Conservation (phyloP, 805 yeast genomes). For the Candida schatavii region DNA sequence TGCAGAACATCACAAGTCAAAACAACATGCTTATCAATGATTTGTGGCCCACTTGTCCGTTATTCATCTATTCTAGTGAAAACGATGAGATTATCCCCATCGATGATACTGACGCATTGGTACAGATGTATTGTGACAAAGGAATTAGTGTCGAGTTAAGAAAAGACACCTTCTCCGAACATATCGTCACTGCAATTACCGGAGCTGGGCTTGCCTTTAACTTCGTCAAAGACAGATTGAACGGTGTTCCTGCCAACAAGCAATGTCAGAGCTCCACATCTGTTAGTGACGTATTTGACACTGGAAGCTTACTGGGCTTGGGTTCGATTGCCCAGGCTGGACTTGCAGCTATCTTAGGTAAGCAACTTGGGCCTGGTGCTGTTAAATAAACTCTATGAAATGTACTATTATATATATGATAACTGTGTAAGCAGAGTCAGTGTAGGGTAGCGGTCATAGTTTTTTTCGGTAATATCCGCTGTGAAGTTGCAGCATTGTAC, state of each 20-base stretch:
- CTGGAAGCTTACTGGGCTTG: neutral
- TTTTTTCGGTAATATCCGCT: too few relatives aligned
- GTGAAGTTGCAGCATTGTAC: too few relatives aligned
- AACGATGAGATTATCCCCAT: slow-evolving; percentile 18
- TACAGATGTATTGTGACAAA: slow-evolving; percentile 20
- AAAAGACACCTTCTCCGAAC: slow-evolving; percentile 15
- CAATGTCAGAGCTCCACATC: slow-evolving; percentile 11
- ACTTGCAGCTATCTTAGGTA: neutral
- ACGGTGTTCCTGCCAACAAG: slow-evolving; percentile 8
- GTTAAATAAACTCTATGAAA: too few relatives aligned
- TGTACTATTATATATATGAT: too few relatives aligned
- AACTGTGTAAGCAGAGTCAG: too few relatives aligned
- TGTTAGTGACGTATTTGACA: neutral
- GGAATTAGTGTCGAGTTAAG: slow-evolving; percentile 24
- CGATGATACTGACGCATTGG: slow-evolving; percentile 12
- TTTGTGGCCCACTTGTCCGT: slow-evolving; percentile 18
- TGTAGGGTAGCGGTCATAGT: too few relatives aligned
- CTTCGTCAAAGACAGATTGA: slow-evolving; percentile 17
- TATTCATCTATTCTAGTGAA: slow-evolving; percentile 17
- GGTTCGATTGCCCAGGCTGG: neutral
- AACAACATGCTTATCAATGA: slow-evolving; percentile 1
- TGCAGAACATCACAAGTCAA: neutral
- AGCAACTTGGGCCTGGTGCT: neutral
- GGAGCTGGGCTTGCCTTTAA: slow-evolving; percentile 19
- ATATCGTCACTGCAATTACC: slow-evolving; percentile 12